Evolutionary conservation across 2,329 filamentous ascomycete species (phyloP).

Genomic region (Paraphaeosphaeria minitans): DNA sequence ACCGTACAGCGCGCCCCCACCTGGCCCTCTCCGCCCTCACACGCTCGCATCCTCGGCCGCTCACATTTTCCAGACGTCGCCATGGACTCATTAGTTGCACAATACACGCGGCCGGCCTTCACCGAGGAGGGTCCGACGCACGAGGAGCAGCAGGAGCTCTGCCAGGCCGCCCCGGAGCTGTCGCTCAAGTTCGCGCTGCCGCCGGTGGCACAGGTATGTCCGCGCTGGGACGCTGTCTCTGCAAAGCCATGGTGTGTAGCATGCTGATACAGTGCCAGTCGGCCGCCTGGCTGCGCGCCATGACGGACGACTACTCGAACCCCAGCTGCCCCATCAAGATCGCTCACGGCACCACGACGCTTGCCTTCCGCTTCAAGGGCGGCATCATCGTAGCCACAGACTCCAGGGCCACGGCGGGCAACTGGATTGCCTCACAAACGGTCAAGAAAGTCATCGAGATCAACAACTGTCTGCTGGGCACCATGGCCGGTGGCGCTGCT

Average conservation of each 20-base stretch:
- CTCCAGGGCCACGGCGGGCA: slow-evolving; percentile 93
- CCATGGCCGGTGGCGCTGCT: slow-evolving; percentile 97
- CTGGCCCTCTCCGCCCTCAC: slow-evolving; percentile 6
- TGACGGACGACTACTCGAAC: slow-evolving; percentile 97
- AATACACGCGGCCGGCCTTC: slow-evolving; percentile 81
- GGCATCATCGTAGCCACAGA: slow-evolving; percentile 99
- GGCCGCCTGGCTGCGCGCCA: slow-evolving; percentile 91
- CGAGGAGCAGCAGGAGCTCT: slow-evolving; percentile 73
- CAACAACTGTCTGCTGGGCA: slow-evolving; percentile 90
- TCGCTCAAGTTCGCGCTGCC: slow-evolving; percentile 95
- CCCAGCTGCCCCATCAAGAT: slow-evolving; percentile 98
- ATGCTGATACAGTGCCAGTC: slow-evolving; percentile 61
- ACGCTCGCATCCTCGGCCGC: background rate
- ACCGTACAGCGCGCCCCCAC: slow-evolving; percentile 3
- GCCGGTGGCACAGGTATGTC: slow-evolving; percentile 81
- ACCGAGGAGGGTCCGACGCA: slow-evolving; percentile 74
- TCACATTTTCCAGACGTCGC: slow-evolving; percentile 16
- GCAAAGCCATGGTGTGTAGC: background rate
- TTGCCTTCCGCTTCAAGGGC: slow-evolving; percentile 97
- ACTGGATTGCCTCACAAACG: slow-evolving; percentile 99
- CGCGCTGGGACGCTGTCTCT: background rate
- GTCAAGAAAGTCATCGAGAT: slow-evolving; percentile 99
- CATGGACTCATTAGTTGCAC: slow-evolving; percentile 94
- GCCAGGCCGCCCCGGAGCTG: slow-evolving; percentile 72
- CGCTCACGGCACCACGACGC: slow-evolving; percentile 96